Percentiles rank a stretch among this genome's conserved stretches.
Conservation (phyloP, 2,329 filamentous ascomycete genomes). For the Penicillium polonicum region DNA sequence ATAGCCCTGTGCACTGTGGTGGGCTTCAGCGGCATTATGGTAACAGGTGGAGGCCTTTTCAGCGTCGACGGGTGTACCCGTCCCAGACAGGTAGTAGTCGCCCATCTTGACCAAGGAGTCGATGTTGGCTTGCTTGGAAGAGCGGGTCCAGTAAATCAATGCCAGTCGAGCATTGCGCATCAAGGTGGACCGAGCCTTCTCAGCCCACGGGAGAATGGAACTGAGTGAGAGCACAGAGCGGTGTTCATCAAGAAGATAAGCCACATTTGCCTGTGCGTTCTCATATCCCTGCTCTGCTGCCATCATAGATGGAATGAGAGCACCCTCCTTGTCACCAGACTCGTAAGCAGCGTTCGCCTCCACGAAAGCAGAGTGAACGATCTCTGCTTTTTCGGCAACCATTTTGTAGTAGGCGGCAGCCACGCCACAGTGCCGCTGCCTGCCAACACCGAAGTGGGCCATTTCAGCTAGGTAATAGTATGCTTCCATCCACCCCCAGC, state of each 20-base stretch:
- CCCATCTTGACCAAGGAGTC: conserved; percentile 97
- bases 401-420: conserved; percentile 81
- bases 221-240: conserved; percentile 61
- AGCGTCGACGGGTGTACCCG: conserved; percentile 68
- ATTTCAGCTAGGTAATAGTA: conserved; percentile 92
- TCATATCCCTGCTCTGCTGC: conserved; percentile 93
- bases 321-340: conserved; percentile 73
- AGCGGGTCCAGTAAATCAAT: conserved; percentile 91
- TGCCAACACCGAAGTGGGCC: conserved; percentile 73
- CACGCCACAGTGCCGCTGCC: conserved; percentile 73
- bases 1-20: conserved; percentile 89
- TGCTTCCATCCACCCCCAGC: conserved; percentile 81
- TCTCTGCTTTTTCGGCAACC: conserved; percentile 71
- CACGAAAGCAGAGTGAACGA: conserved; percentile 71
- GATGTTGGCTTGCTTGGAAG: conserved; percentile 86
- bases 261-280: conserved; percentile 83
- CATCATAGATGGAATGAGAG: conserved; percentile 78
- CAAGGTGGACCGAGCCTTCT: conserved; percentile 44
- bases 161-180: conserved; percentile 65
- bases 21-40: conserved; percentile 83
- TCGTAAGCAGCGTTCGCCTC: conserved; percentile 84
- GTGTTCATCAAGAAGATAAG: conserved; percentile 76
- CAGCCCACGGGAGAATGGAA: conserved; percentile 50
- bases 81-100: conserved; percentile 87
- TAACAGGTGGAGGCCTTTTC: conserved; percentile 94